Evolutionary conservation across 345 rosid genomes (phyloP), one percentile per base, ranked within the genome.

Genomic region (Dipteronia dyeriana): DNA sequence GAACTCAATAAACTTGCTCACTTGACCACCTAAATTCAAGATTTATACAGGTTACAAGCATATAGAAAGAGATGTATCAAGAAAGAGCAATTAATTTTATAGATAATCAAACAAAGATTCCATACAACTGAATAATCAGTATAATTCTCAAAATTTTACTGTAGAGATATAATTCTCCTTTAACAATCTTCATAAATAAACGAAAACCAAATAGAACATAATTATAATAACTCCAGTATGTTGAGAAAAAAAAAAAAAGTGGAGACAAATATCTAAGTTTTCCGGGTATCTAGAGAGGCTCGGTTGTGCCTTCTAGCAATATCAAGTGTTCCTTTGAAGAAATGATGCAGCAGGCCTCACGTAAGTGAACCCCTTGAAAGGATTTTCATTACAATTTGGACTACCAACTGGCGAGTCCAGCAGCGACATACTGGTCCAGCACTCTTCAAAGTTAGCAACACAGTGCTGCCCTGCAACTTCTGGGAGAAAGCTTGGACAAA

Each of bases 351-450:
- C 79, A 63, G 91, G 81, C 81, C 86, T 77, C 16, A 84, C 87
- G 47, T 88, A 86, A 59, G 84, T 85, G 75, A 81, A 88, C 64
- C 84, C 79, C 51, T 72, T 77, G 62, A 86, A 86, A 26, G 91
- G 91, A 74, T 86, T 88, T 20, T 73, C 85, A 20, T 75, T 77
- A 7, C 66, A 77, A 59, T 85, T 86, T 53, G 89, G 89, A 65
- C 89, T 88, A 25, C 83, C 89, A 76, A 82, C 89, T 29, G 91
- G 91, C 43, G 91, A 85, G 74, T 82, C 89, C 26, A 68, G 71
- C 68, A 88, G 43, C 6, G 86, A 84, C 91, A 88, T 86, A 59
- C 81, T 83, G 38, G 89, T 86, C 89, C 89, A 88, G 62, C 80
- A 66, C 79, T 82, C 86, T 71, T 86, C 91, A 25, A 88, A 88